Evolutionary conservation across 306 rosid species (phyloP).

Genomic region (Potentilla sterilis): DNA sequence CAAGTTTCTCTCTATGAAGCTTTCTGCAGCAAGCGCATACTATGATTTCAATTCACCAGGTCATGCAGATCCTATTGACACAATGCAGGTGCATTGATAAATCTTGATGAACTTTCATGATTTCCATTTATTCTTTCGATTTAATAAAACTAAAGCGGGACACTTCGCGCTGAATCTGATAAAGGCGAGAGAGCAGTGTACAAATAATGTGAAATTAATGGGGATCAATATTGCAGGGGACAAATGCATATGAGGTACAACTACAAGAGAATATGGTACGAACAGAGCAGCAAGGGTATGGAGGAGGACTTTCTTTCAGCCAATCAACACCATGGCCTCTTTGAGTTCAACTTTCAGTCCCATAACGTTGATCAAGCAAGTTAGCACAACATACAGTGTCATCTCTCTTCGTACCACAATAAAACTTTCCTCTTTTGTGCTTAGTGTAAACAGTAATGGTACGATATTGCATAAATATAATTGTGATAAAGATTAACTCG

Average conservation of each 20-base stretch:
- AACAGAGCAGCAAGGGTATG: constrained; percentile 42
- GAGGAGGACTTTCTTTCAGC: constrained; percentile 23
- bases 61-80: constrained; percentile 27
- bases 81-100: constrained; percentile 33
- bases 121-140: not conserved
- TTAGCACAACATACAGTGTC: not conserved
- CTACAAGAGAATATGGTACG: constrained; percentile 34
- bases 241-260: constrained; percentile 31
- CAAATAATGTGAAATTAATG: not conserved
- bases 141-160: not conserved
- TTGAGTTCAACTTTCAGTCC: constrained; percentile 13
- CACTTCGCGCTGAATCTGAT: too few relatives aligned
- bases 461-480: too few relatives aligned
- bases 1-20: constrained; percentile 66
- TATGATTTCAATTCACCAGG: constrained; percentile 38
- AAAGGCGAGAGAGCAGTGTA: too few relatives aligned
- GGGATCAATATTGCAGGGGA: constrained; percentile 31
- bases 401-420: not conserved
- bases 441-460: too few relatives aligned
- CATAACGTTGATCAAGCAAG: too few relatives aligned
- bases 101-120: too few relatives aligned
- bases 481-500: too few relatives aligned
- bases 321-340: constrained; percentile 10
- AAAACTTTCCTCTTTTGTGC: not conserved
- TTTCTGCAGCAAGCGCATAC: constrained; percentile 55